These are phyloP conservation scores for Syncephalastrum sp. DNA, from an alignment of 371 early-diverging fungal species.

Conservation along the genomic window DNA sequence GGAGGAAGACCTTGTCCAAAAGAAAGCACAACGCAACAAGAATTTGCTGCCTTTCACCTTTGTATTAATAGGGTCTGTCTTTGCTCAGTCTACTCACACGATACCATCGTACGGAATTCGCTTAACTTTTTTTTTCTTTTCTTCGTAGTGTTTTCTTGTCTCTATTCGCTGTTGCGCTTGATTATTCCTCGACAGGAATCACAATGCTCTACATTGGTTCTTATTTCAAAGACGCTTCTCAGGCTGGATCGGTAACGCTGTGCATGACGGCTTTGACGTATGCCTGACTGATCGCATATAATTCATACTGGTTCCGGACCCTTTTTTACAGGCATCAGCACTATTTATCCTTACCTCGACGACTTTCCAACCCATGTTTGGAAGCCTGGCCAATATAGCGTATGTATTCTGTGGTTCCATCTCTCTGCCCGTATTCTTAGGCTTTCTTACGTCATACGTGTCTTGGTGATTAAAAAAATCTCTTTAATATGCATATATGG, in stretches of 20 bases:
- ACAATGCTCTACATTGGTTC: slow-evolving; percentile 1
- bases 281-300: not conserved
- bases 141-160: not conserved
- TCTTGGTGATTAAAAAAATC: no score
- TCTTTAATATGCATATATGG: not conserved
- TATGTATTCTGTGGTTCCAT: not conserved
- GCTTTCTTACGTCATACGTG: not conserved
- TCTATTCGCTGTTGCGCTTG: not conserved
- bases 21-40: not conserved
- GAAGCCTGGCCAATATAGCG: not conserved
- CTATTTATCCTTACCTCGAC: not conserved
- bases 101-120: no score
- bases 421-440: not conserved
- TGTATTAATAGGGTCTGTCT: not conserved
- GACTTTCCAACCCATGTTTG: not conserved
- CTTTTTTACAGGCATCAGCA: not conserved
- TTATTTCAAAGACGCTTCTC: slow-evolving; percentile 1
- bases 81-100: not conserved
- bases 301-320: not conserved
- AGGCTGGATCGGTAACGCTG: not conserved
- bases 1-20: not conserved
- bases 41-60: not conserved
- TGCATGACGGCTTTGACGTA: not conserved
- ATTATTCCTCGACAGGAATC: not conserved
- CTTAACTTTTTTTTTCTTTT: not conserved